Evolutionary conservation across 2,329 filamentous ascomycete genomes (phyloP), one percentile per base, ranked within the genome.

Genomic region (Colletotrichum sp.): DNA sequence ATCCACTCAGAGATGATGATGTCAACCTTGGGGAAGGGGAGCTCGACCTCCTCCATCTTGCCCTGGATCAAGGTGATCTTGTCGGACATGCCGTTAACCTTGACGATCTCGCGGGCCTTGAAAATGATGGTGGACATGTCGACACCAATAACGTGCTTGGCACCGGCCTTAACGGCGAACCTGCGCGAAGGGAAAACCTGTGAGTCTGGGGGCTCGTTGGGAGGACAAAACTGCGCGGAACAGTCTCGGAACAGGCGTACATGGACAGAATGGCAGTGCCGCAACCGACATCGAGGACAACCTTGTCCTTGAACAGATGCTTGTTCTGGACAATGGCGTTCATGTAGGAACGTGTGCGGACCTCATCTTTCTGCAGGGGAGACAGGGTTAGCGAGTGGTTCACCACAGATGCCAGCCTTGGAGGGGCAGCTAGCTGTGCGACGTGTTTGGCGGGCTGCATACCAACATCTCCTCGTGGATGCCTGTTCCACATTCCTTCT

Each of bases 1-100:
- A 99, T 99, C 97, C 97, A 99, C 90, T 99, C 97, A 3, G 96
- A 99, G 85, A 99, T 98, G 88, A 99, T 99, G 85, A 99, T 99
- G 84, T 99, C 97, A 79, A 99, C 97, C 88, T 99, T 95, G 82
- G 95, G 94, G 87, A 94, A 98, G 24, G 97, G 97, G 78, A 99
- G 90, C 83, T 94, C 90, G 62, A 99, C 96, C 88, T 99, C 97
- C 89, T 99, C 97, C 97, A 99, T 99, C 92, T 99, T 99, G 85
- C 97, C 97, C 89, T 99, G 97, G 79, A 99, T 92, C 76, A 99
- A 92, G 69, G 97, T 99, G 85, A 99, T 98, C 92, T 98, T 98
- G 88, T 96, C 94, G 69, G 94, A 91, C 91, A 99, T 93, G 81
- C 96, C 96, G 86, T 99, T 99, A 80, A 91, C 91, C 84, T 93